phyloP scores from a whole-genome alignment of 1,139 yeast species.

The Blastobotrys persicus region DNA sequence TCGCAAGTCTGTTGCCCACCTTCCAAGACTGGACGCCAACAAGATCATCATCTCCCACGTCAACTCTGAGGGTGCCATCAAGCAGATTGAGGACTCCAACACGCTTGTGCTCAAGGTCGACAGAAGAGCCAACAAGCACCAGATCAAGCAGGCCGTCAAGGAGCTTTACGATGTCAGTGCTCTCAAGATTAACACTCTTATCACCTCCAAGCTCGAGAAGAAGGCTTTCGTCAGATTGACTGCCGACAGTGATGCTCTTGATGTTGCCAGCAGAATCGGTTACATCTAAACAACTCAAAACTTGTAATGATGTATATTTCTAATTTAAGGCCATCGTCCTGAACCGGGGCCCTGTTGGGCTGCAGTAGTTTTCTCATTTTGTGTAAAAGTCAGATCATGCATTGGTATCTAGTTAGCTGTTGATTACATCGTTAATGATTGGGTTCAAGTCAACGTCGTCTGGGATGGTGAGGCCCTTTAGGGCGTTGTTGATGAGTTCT shows the following conservation, averaged over 20 bases:
- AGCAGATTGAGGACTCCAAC: constrained; percentile 99
- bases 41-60: constrained; percentile 92
- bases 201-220: constrained; percentile 99
- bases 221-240: constrained; percentile 99
- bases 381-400: no score
- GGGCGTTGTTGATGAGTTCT: constrained; percentile 28
- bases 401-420: constrained; percentile 4
- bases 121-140: constrained; percentile 95
- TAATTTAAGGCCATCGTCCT: constrained; percentile 7
- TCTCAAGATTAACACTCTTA: constrained; percentile 88
- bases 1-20: constrained; percentile 95
- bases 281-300: constrained; percentile 60
- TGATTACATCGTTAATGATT: constrained; percentile 26
- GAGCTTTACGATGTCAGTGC: constrained; percentile 97
- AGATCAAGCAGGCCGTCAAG: constrained; percentile 97
- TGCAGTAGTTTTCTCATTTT: no score
- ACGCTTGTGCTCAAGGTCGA: constrained; percentile 98
- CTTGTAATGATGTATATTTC: constrained; percentile 7
- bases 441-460: constrained; percentile 30
- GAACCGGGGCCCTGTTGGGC: no score
- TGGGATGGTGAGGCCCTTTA: constrained; percentile 29
- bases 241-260: constrained; percentile 99
- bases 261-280: constrained; percentile 99
- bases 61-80: constrained; percentile 98
- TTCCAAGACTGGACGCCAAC: constrained; percentile 96